Evolutionary conservation across 306 rosid species (phyloP).

Genomic region (Glycine tomentella): DNA sequence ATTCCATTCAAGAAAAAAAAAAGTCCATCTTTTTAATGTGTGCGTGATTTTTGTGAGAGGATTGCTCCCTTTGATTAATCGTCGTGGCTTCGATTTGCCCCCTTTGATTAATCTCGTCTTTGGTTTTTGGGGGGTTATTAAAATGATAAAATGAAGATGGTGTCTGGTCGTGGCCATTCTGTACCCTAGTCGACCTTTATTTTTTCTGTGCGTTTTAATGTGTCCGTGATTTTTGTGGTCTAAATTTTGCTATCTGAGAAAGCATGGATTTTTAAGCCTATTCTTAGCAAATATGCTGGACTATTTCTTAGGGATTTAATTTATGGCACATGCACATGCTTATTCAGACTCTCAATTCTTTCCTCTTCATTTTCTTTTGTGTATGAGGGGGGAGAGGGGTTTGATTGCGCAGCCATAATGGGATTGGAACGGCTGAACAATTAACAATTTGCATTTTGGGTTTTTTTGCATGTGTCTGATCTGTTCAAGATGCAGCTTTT

Average conservation of each 20-base stretch:
- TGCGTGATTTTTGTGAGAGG: no score
- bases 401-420: background rate
- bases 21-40: no score
- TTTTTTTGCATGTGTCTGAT: background rate
- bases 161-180: background rate
- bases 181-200: background rate
- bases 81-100: no score
- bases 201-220: background rate
- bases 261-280: background rate
- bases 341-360: background rate
- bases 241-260: background rate
- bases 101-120: no score
- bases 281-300: background rate
- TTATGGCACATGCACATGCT: background rate
- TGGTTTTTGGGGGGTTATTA: no score
- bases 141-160: no score
- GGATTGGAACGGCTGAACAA: background rate
- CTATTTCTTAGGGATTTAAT: background rate
- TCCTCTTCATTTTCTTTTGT: background rate
- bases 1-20: background rate
- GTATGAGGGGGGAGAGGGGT: background rate
- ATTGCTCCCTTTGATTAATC: no score
- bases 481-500: background rate
- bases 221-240: background rate
- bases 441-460: background rate